A percentile compares a stretch with the other conserved stretches of the same genome.
These are phyloP conservation scores for Mortierella sp. DNA, from an alignment of 371 early-diverging fungal species.

Conservation along the genomic window DNA sequence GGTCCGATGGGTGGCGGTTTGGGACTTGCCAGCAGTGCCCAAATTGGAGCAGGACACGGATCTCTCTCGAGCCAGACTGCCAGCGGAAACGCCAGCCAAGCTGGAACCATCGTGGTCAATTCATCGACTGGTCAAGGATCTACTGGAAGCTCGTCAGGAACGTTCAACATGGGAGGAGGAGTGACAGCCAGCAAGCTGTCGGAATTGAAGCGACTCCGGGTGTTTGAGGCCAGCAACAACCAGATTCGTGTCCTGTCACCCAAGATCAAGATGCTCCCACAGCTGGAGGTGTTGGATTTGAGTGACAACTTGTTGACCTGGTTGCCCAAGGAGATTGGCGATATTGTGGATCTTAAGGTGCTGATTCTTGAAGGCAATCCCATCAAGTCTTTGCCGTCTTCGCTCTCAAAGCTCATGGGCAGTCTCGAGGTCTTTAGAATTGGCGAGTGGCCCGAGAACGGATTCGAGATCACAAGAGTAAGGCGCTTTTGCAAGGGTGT, in stretches of 20 bases:
- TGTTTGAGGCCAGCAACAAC: conserved; percentile 55
- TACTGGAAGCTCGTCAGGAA: conserved; percentile 8
- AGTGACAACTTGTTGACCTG: conserved; percentile 50
- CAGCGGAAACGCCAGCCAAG: neutral
- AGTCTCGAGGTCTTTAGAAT: conserved; percentile 57
- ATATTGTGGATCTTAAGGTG: conserved; percentile 47
- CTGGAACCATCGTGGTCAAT: conserved; percentile 1
- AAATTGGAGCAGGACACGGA: conserved; percentile 1
- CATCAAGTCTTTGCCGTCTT: conserved; percentile 53
- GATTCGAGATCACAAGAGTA: conserved; percentile 58
- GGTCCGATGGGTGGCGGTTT: conserved; percentile 20
- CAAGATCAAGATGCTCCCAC: conserved; percentile 46
- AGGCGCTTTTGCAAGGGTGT: conserved; percentile 3
- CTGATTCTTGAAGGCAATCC: conserved; percentile 57
- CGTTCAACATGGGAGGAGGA: conserved; percentile 27
- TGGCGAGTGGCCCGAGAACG: conserved; percentile 61
- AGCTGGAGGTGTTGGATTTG: conserved; percentile 56
- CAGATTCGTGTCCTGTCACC: conserved; percentile 53
- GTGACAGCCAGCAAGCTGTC: conserved; percentile 55
- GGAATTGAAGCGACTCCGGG: conserved; percentile 51
- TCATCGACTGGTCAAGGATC: neutral
- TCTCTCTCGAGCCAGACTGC: neutral
- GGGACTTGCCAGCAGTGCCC: neutral
- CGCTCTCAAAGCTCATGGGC: conserved; percentile 56
- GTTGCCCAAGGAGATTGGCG: conserved; percentile 58